Conservation (phyloP, 2,329 filamentous ascomycete genomes). For the Phialocephala sp. region DNA sequence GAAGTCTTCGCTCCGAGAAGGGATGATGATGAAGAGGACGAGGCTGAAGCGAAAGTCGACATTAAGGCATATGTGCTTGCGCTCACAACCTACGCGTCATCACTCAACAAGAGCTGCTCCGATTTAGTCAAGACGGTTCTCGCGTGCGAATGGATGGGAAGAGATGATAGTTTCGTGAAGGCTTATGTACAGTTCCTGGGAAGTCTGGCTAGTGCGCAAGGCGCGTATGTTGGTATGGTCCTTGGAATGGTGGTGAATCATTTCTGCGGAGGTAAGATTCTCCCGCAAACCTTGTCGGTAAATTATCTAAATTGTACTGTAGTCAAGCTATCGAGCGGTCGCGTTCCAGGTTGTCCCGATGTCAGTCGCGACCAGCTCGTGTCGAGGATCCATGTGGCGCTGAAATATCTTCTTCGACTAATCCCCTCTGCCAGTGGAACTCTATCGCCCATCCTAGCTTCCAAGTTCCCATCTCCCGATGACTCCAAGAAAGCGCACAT, state of each 20-base stretch:
- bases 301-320: conserved; percentile 47
- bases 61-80: conserved; percentile 66
- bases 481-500: conserved; percentile 81
- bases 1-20: conserved; percentile 52
- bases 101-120: conserved; percentile 63
- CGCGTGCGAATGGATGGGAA: conserved; percentile 68
- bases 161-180: conserved; percentile 68
- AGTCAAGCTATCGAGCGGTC: conserved; percentile 46
- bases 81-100: conserved; percentile 65
- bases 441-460: conserved; percentile 68
- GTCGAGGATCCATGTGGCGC: conserved; percentile 73
- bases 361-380: conserved; percentile 66
- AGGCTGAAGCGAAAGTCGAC: conserved; percentile 40
- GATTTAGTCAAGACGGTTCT: conserved; percentile 64
- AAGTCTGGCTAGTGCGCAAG: conserved; percentile 81
- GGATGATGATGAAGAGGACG: conserved; percentile 32
- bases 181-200: conserved; percentile 72
- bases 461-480: conserved; percentile 76
- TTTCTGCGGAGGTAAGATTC: conserved; percentile 62
- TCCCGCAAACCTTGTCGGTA: not conserved
- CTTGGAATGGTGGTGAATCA: conserved; percentile 82
- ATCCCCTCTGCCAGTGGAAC: conserved; percentile 79
- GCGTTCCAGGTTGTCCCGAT: conserved; percentile 58
- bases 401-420: conserved; percentile 78
- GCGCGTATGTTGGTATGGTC: conserved; percentile 75